Base-by-base conservation (phyloP, 1,284 basidiomycete species). In the Malassezia japonica region DNA sequence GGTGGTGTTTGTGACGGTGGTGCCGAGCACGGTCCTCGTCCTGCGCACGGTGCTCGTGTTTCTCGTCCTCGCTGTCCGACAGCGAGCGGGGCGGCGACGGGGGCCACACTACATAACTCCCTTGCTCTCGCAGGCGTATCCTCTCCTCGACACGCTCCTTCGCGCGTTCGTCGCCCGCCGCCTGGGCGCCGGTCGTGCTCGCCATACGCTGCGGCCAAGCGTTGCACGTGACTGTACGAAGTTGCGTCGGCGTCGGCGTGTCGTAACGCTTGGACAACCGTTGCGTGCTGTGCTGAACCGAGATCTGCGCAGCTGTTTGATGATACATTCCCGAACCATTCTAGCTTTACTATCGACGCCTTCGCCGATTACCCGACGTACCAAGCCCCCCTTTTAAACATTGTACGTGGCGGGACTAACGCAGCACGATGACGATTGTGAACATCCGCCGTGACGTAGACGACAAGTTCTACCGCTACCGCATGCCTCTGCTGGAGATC, bases 381-480 rank as follows among this genome's bases (percentile, higher is more conserved):
- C 27, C 23, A 33, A 44, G 37, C 42, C 42, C 3, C 29, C 29
- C 2, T 33, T 32, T 24, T 33, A 32, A 32, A 7, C 16, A n/a
- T 34, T 34, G 33, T 31, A 13, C 28, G 28, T n/a, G n/a, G n/a
- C n/a, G n/a, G n/a, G 28, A 34, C 9, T 18, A 34, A 34, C 6
- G 6, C 6, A 32, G 15, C 53, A 67, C 25, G 52, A 72, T 72
- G 78, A 82, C 82, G 61, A 79, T 86, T 73, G 87, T 98, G 59
- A 98, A 98, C 79, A 88, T 98, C 76, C 87, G 92, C 78, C 88
- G 92, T 72, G 91, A 96, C 79, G 90, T 96, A 78, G 88, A 95
- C 76, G 81, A 80, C 74, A 77, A 77, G 70, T 79, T 78, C 68
- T 79, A 78, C 70, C 73, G 70, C 27, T 72, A 72, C 59, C 65